A percentile compares a stretch with the other conserved stretches of the same genome.
Conservation (phyloP, 1,284 basidiomycete species). For the Ganoderma sinense region DNA sequence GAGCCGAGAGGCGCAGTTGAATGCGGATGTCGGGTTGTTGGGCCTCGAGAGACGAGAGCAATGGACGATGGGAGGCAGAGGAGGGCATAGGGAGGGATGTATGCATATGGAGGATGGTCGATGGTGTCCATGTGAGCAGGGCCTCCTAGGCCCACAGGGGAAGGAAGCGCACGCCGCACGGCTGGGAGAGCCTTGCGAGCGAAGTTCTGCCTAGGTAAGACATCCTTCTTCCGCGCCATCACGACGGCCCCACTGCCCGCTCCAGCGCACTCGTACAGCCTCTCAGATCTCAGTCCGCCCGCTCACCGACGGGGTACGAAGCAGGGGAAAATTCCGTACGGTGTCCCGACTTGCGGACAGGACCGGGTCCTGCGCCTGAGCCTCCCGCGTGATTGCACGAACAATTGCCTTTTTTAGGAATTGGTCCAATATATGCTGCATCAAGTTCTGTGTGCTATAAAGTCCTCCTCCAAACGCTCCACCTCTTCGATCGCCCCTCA, state of each 20-base stretch:
- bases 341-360: slow-evolving; percentile 36
- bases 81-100: slow-evolving; percentile 5
- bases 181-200: slow-evolving; percentile 17
- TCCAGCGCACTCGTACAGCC: background rate
- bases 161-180: slow-evolving; percentile 19
- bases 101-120: background rate
- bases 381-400: slow-evolving; percentile 33
- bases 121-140: slow-evolving; percentile 24
- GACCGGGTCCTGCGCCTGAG: slow-evolving; percentile 29
- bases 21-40: background rate
- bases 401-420: slow-evolving; percentile 24
- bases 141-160: slow-evolving; percentile 16
- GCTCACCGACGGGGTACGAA: slow-evolving; percentile 16
- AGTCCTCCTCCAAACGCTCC: slow-evolving; percentile 25
- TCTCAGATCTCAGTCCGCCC: slow-evolving; percentile 8
- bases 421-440: slow-evolving; percentile 32
- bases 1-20: background rate
- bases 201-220: background rate
- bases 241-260: slow-evolving; percentile 4
- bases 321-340: slow-evolving; percentile 25
- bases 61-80: background rate
- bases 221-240: slow-evolving; percentile 11
- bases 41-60: background rate
- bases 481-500: slow-evolving; percentile 25
- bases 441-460: slow-evolving; percentile 35